Evolutionary conservation across 305 asterid species (phyloP).

Genomic region (Solanum hybrid): DNA sequence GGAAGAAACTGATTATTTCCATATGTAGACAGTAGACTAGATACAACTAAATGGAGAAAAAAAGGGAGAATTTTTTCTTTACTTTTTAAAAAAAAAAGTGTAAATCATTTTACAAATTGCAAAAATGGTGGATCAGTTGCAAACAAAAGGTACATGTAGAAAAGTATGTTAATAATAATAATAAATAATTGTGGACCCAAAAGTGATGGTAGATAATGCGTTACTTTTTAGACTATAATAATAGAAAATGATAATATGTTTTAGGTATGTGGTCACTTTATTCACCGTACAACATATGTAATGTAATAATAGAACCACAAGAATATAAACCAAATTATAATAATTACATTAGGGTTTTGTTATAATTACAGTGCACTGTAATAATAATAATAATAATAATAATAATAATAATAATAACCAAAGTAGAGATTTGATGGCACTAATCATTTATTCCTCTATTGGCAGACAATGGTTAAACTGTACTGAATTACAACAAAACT

Average conservation of each 20-base stretch:
- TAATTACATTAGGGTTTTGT: conserved; percentile 1
- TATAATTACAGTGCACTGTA: conserved; percentile 11
- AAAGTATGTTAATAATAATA: background rate
- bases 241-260: conserved; percentile 9
- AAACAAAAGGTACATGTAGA: background rate
- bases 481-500: background rate
- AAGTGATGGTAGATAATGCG: conserved; percentile 4
- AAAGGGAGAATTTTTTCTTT: background rate
- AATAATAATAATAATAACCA: background rate
- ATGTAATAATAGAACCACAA: conserved; percentile 4
- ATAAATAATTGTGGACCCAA: background rate
- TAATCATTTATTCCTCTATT: conserved; percentile 12
- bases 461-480: conserved; percentile 1
- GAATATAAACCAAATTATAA: conserved; percentile 1
- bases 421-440: conserved; percentile 8
- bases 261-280: conserved; percentile 13
- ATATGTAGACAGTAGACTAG: background rate
- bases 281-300: conserved; percentile 3
- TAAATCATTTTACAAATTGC: background rate
- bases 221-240: conserved; percentile 8
- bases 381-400: background rate
- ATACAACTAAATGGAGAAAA: background rate
- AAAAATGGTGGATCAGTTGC: background rate
- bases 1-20: background rate
- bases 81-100: background rate